Percentiles rank a stretch among this genome's conserved stretches.
Conservation (phyloP, 441 rosid species). For the Erodium moschatum region DNA sequence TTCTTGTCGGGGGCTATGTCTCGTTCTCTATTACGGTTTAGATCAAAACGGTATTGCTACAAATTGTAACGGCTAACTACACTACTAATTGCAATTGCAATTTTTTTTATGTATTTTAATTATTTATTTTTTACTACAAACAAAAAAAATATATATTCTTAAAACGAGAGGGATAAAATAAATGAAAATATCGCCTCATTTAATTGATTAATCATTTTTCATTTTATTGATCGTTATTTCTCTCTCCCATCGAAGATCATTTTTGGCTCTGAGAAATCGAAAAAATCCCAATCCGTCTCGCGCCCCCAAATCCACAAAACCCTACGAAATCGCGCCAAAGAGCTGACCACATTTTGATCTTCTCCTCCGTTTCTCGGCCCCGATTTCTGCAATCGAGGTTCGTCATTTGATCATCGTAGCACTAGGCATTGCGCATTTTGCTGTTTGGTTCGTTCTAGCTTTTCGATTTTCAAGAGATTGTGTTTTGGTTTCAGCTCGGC, state of each 20-base stretch:
- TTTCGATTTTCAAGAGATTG: neutral
- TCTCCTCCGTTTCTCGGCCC: neutral
- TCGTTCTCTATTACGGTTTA: too few species aligned
- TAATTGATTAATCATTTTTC: neutral
- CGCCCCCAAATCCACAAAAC: neutral
- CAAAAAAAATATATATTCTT: too few species aligned
- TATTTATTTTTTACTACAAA: too few species aligned
- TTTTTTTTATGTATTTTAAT: too few species aligned
- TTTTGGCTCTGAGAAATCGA: neutral
- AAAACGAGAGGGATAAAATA: too few species aligned
- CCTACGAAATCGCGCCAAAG: neutral
- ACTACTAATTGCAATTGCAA: too few species aligned
- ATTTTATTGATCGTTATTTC: neutral
- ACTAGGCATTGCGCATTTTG: neutral
- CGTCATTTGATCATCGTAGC: neutral
- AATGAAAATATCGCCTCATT: neutral
- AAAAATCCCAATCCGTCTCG: neutral
- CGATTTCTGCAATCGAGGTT: neutral
- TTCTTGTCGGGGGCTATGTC: too few species aligned
- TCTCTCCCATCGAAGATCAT: too few species aligned
- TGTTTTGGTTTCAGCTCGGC: neutral
- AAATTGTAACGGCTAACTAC: too few species aligned
- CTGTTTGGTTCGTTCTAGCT: neutral
- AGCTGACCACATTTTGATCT: neutral
- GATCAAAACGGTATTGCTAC: too few species aligned